These are phyloP conservation scores for Neckera pumila DNA, from an alignment of 225 moss, liverwort and hornwort species.

Conservation along the genomic window DNA sequence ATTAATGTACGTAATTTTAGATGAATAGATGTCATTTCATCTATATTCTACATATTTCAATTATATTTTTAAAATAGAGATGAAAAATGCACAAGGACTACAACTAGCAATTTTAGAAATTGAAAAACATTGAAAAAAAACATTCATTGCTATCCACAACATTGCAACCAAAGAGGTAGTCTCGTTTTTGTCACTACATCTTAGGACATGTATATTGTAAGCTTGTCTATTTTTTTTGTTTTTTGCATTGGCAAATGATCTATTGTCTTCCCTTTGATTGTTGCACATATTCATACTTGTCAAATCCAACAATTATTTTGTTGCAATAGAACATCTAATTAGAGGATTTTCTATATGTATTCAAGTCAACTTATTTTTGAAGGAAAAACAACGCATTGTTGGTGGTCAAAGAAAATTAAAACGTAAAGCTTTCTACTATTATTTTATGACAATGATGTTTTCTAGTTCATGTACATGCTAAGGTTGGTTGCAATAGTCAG, in stretches of 20 bases:
- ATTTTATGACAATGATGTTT: not conserved
- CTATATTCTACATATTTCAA: not conserved
- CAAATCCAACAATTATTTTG: not conserved
- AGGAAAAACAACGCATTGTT: not conserved
- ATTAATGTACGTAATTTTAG: not conserved
- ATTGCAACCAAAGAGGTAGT: not conserved
- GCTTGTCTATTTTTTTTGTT: not conserved
- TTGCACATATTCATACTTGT: too few species aligned
- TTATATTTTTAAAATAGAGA: not conserved
- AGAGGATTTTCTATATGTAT: not conserved
- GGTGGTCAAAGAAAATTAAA: not conserved
- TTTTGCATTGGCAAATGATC: rapidly evolving
- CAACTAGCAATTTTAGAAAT: not conserved
- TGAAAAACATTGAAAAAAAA: not conserved
- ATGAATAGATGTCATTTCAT: not conserved
- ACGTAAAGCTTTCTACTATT: not conserved
- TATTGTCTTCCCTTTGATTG: not conserved
- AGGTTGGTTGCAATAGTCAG: not conserved
- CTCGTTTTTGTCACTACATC: not conserved
- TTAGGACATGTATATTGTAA: rapidly evolving
- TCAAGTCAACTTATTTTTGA: too few species aligned
- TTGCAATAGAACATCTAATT: not conserved
- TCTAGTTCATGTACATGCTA: not conserved
- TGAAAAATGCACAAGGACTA: not conserved
- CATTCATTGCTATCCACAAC: not conserved